Evolutionary conservation across 1,139 yeast genomes (phyloP).

Genomic region (Pichia sp.): DNA sequence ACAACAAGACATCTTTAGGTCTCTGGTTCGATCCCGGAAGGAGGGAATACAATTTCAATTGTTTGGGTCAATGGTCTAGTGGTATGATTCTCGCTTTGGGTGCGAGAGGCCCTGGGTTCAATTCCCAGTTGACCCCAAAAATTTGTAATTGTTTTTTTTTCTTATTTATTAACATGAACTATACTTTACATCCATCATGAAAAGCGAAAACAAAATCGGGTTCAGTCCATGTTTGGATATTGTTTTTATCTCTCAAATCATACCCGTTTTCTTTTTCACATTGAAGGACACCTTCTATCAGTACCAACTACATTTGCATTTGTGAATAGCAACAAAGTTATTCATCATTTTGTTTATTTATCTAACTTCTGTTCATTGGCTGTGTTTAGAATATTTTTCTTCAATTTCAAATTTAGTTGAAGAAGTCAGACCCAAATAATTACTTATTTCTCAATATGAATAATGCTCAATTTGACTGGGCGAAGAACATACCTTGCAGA

Average conservation of each 20-base stretch:
- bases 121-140: conserved; percentile 30
- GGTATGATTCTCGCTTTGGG: conserved; percentile 51
- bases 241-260: neutral
- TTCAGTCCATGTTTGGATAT: neutral
- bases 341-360: neutral
- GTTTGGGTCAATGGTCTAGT: conserved; percentile 27
- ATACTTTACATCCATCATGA: no score
- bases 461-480: conserved; percentile 37
- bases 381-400: neutral
- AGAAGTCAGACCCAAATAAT: neutral
- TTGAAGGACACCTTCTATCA: neutral
- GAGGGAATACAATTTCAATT: conserved; percentile 8
- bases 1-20: conserved; percentile 15
- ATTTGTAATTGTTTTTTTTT: neutral
- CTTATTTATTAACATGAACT: no score
- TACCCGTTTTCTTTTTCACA: neutral
- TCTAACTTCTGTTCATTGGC: neutral
- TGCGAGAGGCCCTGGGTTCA: conserved; percentile 33
- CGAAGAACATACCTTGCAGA: conserved; percentile 77
- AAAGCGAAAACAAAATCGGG: neutral
- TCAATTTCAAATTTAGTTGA: neutral
- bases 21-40: conserved; percentile 18
- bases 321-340: neutral
- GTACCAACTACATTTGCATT: neutral
- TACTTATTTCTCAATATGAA: conserved; percentile 2